These are phyloP conservation scores for Syzygium malaccense DNA, from an alignment of 441 rosid species.

Conservation along the genomic window DNA sequence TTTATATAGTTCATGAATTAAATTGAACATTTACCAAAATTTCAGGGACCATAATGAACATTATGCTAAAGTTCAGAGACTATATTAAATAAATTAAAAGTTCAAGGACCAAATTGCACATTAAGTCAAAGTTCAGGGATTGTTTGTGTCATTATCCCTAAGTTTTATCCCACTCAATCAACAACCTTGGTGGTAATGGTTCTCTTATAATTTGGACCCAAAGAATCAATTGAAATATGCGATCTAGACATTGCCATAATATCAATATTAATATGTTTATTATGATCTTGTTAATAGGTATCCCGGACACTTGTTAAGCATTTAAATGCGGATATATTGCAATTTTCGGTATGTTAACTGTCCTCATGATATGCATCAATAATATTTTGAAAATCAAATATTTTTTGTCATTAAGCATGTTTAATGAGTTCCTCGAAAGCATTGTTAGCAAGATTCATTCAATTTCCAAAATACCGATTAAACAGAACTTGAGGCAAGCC, in stretches of 20 bases:
- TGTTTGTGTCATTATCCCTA: no score
- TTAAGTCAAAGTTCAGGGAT: no score
- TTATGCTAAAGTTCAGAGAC: no score
- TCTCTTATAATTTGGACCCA: not conserved
- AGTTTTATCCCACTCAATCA: not conserved
- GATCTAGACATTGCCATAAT: not conserved
- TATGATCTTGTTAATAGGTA: not conserved
- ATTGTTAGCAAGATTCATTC: not conserved
- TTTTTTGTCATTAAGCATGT: not conserved
- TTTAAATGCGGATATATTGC: not conserved
- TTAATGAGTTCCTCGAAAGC: not conserved
- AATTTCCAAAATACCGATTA: not conserved
- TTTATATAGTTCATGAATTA: no score
- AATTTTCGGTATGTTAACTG: not conserved
- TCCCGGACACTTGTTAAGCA: not conserved
- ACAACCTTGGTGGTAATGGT: not conserved
- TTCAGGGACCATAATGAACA: no score
- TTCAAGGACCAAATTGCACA: no score
- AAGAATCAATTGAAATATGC: not conserved
- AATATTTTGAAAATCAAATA: not conserved
- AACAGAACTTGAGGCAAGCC: not conserved
- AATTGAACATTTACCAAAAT: no score
- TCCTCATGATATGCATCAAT: not conserved
- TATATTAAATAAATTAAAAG: no score
- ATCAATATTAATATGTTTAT: not conserved